Base-by-base conservation (phyloP, 495 filamentous ascomycete species). In the Hypoxylon perforatum region DNA sequence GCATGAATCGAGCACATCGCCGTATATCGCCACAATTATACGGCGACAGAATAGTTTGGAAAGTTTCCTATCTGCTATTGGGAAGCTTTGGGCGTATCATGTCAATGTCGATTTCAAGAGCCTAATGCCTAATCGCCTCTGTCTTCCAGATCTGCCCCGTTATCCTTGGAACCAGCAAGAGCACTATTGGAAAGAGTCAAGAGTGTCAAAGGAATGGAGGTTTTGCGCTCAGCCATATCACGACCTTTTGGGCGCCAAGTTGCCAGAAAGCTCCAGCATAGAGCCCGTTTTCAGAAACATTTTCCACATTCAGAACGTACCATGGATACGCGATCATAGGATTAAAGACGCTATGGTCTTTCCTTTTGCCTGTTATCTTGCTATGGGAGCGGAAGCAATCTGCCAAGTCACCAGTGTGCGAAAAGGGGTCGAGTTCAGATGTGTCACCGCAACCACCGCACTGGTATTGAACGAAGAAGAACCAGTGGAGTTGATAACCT, bases 161-260 rank as follows among this genome's bases (percentile, higher is more conserved):
- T 75, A 78, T 50, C 53, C 73, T 11, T 86, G 83, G 82, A 57
- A 76, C 22, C 74, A 83, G 56, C 45, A 57, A 45, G 49, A 63
- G 30, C 51, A 44, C 2, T 76, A 73, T 56, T 84, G 80, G 80
- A 57, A 65, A 49, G 75, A 82, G 23, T 57, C 71, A 3, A 62
- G 82, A 1, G 48, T 75, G 4, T 78, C 73, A 44, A 68, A 67
- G 11, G 76, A 80, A 23, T 83, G 76, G 47, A 75, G 83, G 10
- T 59, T 71, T 15, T 72, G 79, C 0, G 63, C 70, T 9, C 62
- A 70, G 45, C 54, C 63, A 0, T 63, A 71, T 3, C 80, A 85
- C 49, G 78, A 83, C 51, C 57, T 87, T 0, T 70, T 87, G 0
- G 86, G 85, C 0, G 55, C 63, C 6, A 65, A 59, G 1, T 49